phyloP scores from a whole-genome alignment of 1,284 basidiomycete species.

The Butyriboletus regius region DNA sequence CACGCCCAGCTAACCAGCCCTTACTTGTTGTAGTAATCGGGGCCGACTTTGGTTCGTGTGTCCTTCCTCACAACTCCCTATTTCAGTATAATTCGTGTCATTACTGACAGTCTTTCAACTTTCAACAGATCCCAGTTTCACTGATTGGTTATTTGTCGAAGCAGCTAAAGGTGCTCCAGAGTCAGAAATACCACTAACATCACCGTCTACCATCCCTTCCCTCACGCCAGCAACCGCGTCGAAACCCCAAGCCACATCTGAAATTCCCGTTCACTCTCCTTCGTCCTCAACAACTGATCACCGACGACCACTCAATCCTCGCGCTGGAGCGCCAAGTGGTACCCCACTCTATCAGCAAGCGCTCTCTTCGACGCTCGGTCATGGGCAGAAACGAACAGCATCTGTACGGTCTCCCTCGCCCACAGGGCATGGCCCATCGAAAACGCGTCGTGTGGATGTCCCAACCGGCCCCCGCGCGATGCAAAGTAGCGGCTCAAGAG shows the following conservation, averaged over 20 bases:
- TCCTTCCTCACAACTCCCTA: neutral
- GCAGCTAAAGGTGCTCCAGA: conserved; percentile 62
- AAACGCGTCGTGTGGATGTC: conserved; percentile 62
- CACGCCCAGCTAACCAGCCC: conserved; percentile 13
- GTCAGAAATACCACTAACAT: conserved; percentile 32
- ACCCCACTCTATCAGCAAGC: conserved; percentile 60
- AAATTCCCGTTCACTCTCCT: conserved; percentile 23
- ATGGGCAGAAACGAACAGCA: conserved; percentile 60
- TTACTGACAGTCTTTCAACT: conserved; percentile 4
- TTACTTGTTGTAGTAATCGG: conserved; percentile 56
- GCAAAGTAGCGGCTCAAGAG: conserved; percentile 45
- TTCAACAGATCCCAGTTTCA: conserved; percentile 61
- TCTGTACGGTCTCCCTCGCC: conserved; percentile 72
- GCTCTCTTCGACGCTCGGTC: conserved; percentile 55
- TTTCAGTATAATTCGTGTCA: conserved; percentile 10
- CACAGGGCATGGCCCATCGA: conserved; percentile 49
- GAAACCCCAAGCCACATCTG: conserved; percentile 20
- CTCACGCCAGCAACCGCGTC: conserved; percentile 10
- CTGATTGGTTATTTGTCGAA: conserved; percentile 75
- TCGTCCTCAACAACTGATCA: conserved; percentile 33
- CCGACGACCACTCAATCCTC: conserved; percentile 41
- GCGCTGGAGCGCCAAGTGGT: conserved; percentile 31
- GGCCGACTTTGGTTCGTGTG: conserved; percentile 59
- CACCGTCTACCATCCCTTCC: conserved; percentile 34
- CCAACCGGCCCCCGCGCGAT: conserved; percentile 76